Evolutionary conservation across 306 rosid genomes (phyloP).

Genomic region (Lathyrus tuberosus): DNA sequence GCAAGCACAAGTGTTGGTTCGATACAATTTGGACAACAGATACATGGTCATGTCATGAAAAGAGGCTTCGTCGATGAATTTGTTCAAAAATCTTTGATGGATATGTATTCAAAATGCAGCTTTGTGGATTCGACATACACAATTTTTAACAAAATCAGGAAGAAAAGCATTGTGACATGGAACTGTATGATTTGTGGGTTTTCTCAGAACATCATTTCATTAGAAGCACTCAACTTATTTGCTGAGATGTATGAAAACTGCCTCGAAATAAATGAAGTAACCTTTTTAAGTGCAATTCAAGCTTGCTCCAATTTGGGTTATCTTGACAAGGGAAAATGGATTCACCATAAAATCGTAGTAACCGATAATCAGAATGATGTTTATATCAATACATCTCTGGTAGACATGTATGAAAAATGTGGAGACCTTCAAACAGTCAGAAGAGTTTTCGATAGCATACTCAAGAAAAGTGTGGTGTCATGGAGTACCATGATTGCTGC

Average conservation of each 20-base stretch:
- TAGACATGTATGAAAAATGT: conserved; percentile 87
- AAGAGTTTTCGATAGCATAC: conserved; percentile 60
- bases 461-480: conserved; percentile 73
- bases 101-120: conserved; percentile 92
- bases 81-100: conserved; percentile 78
- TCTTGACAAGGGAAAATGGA: conserved; percentile 80
- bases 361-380: conserved; percentile 55
- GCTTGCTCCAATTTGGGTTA: conserved; percentile 84
- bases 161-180: too few relatives aligned
- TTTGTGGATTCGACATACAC: conserved; percentile 56
- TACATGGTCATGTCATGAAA: conserved; percentile 69
- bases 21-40: too few relatives aligned
- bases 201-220: conserved; percentile 71
- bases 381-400: conserved; percentile 67
- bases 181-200: conserved; percentile 85
- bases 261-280: conserved; percentile 65
- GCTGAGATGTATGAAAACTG: conserved; percentile 60
- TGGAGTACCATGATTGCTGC: conserved; percentile 95
- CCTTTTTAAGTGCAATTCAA: conserved; percentile 80
- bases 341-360: conserved; percentile 61
- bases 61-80: conserved; percentile 66
- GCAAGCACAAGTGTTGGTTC: too few relatives aligned
- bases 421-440: conserved; percentile 72
- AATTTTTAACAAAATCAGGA: conserved; percentile 56
- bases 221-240: conserved; percentile 71